Base-by-base conservation (phyloP, 345 rosid species). In the Arabidopsis arenosa region DNA sequence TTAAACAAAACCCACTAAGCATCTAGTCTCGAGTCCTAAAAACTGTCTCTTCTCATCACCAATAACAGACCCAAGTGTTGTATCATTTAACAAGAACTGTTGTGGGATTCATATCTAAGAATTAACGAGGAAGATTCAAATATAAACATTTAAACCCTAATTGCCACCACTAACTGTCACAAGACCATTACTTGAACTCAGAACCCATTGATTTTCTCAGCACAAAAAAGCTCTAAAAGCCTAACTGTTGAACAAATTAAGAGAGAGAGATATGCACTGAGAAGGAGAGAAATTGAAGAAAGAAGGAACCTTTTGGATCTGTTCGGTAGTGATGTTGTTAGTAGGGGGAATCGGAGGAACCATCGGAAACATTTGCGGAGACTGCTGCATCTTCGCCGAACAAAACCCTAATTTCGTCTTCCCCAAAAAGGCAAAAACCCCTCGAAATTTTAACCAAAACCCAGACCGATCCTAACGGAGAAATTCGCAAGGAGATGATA, bases 281-380 rank as follows among this genome's bases (percentile, higher is more conserved):
- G 54, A 53, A 28, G 1, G 1, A 56, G 4, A 45, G 58, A 44
- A 45, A 43, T 5, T 3, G 73, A 71, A 71, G 68, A 65, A 72
- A 72, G 51, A 17, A 58, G 52, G 40, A 55, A 90, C 99, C 97
- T 90, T 92, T 80, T 95, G 99, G 88, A 95, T 90, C 90, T 94
- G 97, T 70, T 94, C 98, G 21, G 98, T 92, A 69, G 97, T 87
- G 81, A 92, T 88, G 76, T 88, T 88, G 76, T 88, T 92, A 13
- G 86, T 35, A 2, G 96, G 84, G 4, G 93, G 93, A 44, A 82
- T 81, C 7, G 97, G 82, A 88, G 88, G 84, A 68, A 80, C 72
- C 77, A 73, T 59, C 58, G 92, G 92, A 58, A 89, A 83, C 97
- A 91, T 93, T 81, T 85, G 92, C 73, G 84, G 93, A 66, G 86